Percentiles rank a stretch among this genome's conserved stretches.
Evolutionary conservation across 179 eudicot genomes (phyloP).

Genomic region (Beta corolliflora): DNA sequence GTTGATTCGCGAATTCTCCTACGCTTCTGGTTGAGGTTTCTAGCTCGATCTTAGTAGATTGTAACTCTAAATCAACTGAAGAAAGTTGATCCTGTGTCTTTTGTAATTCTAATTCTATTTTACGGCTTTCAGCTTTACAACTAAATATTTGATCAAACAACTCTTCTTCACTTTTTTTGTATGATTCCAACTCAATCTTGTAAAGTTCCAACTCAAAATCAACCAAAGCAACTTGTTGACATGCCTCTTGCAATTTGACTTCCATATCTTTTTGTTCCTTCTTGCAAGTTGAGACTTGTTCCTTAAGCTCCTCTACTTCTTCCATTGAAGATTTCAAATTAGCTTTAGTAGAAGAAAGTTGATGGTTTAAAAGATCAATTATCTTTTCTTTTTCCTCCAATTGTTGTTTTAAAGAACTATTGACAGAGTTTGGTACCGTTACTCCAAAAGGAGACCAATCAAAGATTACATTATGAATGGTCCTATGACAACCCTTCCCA

Average conservation of each 20-base stretch:
- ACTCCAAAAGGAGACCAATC: constrained; percentile 41
- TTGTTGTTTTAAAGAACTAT: constrained; percentile 12
- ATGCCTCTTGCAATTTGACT: constrained; percentile 21
- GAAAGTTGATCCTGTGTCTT: background rate
- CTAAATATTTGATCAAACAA: constrained; percentile 23
- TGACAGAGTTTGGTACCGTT: constrained; percentile 21
- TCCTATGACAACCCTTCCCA: constrained; percentile 12
- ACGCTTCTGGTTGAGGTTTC: background rate
- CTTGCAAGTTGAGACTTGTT: constrained; percentile 8
- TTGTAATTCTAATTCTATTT: constrained; percentile 13
- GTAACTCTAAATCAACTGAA: constrained; percentile 13
- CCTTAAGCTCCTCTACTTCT: constrained; percentile 23
- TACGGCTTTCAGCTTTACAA: constrained; percentile 11
- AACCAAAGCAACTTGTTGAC: constrained; percentile 23
- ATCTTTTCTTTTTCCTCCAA: constrained; percentile 3
- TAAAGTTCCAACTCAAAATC: constrained; percentile 32
- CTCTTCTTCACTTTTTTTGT: constrained; percentile 28
- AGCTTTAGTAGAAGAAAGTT: constrained; percentile 14
- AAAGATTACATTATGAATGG: constrained; percentile 30
- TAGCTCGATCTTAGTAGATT: background rate
- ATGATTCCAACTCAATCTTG: constrained; percentile 34
- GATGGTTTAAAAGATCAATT: background rate
- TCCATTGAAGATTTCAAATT: constrained; percentile 20
- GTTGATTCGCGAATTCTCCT: constrained; percentile 10
- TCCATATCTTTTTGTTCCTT: constrained; percentile 14